These are phyloP conservation scores for Mycena filopes DNA, from an alignment of 768 basidiomycete genomes.

Conservation along the genomic window DNA sequence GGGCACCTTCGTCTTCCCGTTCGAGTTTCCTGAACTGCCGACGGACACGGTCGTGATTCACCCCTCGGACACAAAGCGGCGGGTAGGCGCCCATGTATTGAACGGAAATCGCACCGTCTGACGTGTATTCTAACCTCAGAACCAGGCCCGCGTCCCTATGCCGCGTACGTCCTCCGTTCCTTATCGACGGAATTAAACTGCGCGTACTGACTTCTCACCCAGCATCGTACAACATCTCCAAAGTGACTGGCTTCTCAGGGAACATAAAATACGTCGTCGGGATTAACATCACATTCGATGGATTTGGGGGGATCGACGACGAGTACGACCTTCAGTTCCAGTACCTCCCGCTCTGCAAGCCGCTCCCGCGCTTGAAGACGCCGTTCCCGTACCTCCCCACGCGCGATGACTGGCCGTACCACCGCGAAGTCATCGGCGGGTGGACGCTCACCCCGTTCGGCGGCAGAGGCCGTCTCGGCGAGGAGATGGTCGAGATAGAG, in stretches of 20 bases:
- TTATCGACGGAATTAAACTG: too few relatives aligned
- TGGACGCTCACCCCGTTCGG: slow-evolving; percentile 33
- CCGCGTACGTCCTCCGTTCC: slow-evolving; percentile 28
- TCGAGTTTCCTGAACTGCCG: slow-evolving; percentile 27
- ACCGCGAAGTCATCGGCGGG: slow-evolving; percentile 25
- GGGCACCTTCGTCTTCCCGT: slow-evolving; percentile 27
- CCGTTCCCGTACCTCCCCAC: slow-evolving; percentile 28
- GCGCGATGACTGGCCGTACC: slow-evolving; percentile 33
- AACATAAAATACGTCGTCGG: slow-evolving; percentile 25
- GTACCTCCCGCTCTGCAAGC: slow-evolving; percentile 26
- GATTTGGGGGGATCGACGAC: slow-evolving; percentile 23
- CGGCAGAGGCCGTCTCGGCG: slow-evolving; percentile 25
- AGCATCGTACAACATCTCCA: slow-evolving; percentile 24
- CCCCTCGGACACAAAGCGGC: slow-evolving; percentile 8
- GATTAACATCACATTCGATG: slow-evolving; percentile 26
- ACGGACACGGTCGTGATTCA: slow-evolving; percentile 23
- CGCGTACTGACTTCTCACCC: neutral
- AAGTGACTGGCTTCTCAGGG: slow-evolving; percentile 12
- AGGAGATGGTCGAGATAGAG: slow-evolving; percentile 27
- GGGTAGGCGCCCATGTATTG: neutral
- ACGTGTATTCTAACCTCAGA: slow-evolving; percentile 4
- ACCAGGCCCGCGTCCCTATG: slow-evolving; percentile 24
- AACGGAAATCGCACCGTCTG: neutral
- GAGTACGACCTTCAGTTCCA: slow-evolving; percentile 23
- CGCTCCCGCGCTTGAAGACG: slow-evolving; percentile 13